Evolutionary conservation across 495 filamentous ascomycete genomes (phyloP).

Genomic region (Penicillium alfredii): DNA sequence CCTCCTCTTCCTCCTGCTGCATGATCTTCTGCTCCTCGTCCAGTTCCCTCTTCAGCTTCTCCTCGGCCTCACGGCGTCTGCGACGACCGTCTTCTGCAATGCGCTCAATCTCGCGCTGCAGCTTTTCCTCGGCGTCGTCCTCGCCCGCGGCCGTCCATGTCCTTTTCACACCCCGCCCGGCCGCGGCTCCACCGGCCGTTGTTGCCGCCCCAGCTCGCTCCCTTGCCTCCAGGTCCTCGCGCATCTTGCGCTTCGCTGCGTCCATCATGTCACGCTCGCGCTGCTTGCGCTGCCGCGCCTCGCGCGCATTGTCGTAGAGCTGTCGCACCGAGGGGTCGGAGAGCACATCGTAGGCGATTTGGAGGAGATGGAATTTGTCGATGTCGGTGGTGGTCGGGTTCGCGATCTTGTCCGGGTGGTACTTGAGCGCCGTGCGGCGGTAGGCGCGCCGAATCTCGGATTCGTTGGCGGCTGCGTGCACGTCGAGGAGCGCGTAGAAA

Average conservation of each 20-base stretch:
- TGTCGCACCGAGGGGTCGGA: slow-evolving; percentile 53
- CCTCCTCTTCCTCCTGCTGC: slow-evolving; percentile 34
- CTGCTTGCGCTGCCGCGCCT: slow-evolving; percentile 54
- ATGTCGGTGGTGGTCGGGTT: slow-evolving; percentile 51
- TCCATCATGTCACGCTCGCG: slow-evolving; percentile 61
- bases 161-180: slow-evolving; percentile 39
- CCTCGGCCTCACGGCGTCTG: slow-evolving; percentile 44
- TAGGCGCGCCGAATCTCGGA: slow-evolving; percentile 81
- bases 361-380: slow-evolving; percentile 69
- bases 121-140: slow-evolving; percentile 50
- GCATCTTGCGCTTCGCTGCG: slow-evolving; percentile 62
- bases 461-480: slow-evolving; percentile 57
- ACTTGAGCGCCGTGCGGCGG: slow-evolving; percentile 78
- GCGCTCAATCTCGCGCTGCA: slow-evolving; percentile 53
- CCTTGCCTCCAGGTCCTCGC: slow-evolving; percentile 65
- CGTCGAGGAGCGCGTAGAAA: slow-evolving; percentile 76
- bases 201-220: slow-evolving; percentile 43
- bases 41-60: slow-evolving; percentile 42
- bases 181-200: slow-evolving; percentile 7
- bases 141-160: slow-evolving; percentile 39
- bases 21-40: slow-evolving; percentile 43
- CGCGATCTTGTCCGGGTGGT: slow-evolving; percentile 80
- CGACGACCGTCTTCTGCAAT: slow-evolving; percentile 60
- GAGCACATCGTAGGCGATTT: slow-evolving; percentile 67
- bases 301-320: slow-evolving; percentile 65